These are phyloP conservation scores for Amaranthus cruentus DNA, from an alignment of 148 eudicot species.

Conservation along the genomic window DNA sequence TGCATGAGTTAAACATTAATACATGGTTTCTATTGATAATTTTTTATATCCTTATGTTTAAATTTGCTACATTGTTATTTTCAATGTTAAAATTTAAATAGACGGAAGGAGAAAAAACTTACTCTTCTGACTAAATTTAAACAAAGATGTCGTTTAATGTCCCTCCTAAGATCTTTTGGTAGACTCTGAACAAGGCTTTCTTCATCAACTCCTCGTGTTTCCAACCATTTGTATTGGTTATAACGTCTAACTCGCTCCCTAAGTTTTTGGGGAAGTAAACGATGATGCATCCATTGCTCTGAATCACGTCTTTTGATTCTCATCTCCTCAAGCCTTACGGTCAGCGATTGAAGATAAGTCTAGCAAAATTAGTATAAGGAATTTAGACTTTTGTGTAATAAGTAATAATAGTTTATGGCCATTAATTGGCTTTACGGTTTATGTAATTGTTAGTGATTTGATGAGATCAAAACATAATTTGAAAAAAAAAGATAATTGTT, in stretches of 20 bases:
- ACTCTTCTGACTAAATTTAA: constrained; percentile 85
- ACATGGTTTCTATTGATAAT: background rate
- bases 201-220: constrained; percentile 94
- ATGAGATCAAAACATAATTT: too few species aligned
- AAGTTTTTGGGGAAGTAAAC: constrained; percentile 79
- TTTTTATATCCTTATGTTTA: background rate
- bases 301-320: constrained; percentile 92
- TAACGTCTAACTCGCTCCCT: constrained; percentile 92
- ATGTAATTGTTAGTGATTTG: too few species aligned
- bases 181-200: constrained; percentile 71
- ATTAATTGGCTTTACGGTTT: too few species aligned
- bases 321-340: constrained; percentile 93
- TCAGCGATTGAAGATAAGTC: constrained; percentile 90
- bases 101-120: constrained; percentile 6
- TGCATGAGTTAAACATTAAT: too few species aligned
- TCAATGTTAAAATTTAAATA: too few species aligned
- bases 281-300: constrained; percentile 99
- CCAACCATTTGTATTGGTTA: constrained; percentile 95
- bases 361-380: constrained; percentile 22
- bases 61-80: too few species aligned
- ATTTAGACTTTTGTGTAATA: too few species aligned
- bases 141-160: constrained; percentile 96
- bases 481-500: too few species aligned
- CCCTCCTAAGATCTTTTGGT: constrained; percentile 88
- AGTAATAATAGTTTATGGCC: too few species aligned